Conservation (phyloP, 345 rosid species). For the Corchorus capsularis region DNA sequence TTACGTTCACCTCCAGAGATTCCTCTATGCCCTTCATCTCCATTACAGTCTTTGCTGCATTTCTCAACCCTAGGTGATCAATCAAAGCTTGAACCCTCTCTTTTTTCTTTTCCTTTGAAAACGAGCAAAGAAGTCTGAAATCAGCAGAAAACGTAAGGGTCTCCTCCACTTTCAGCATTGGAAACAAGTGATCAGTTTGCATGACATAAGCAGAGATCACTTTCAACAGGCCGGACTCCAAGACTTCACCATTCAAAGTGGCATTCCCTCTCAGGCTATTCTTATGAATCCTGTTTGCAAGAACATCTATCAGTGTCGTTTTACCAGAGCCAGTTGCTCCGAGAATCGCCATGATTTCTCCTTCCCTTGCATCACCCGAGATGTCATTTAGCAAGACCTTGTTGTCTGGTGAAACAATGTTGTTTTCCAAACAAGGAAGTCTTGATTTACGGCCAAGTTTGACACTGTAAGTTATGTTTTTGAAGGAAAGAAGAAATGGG, state of each 20-base stretch:
- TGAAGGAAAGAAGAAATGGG: too few species aligned
- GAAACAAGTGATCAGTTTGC: slow-evolving; percentile 89
- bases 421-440: slow-evolving; percentile 29
- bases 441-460: slow-evolving; percentile 32
- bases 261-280: slow-evolving; percentile 47
- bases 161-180: slow-evolving; percentile 87
- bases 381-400: slow-evolving; percentile 51
- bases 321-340: slow-evolving; percentile 92
- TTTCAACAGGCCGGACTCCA: slow-evolving; percentile 70
- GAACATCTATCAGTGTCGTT: slow-evolving; percentile 78
- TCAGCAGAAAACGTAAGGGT: slow-evolving; percentile 88
- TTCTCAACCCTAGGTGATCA: slow-evolving; percentile 71
- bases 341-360: slow-evolving; percentile 78
- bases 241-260: slow-evolving; percentile 61
- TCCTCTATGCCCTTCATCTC: too few species aligned
- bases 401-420: too few species aligned
- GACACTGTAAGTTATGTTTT: too few species aligned
- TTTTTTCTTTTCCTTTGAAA: slow-evolving; percentile 59
- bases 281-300: slow-evolving; percentile 66
- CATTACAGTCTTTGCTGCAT: slow-evolving; percentile 73
- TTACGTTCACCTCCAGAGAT: too few species aligned
- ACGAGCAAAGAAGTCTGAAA: slow-evolving; percentile 81
- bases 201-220: slow-evolving; percentile 85
- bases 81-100: slow-evolving; percentile 82
- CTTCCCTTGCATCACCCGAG: slow-evolving; percentile 63